Conservation (phyloP, 192 early-diverging fungal genomes). For the Entomortierella parvispora region DNA sequence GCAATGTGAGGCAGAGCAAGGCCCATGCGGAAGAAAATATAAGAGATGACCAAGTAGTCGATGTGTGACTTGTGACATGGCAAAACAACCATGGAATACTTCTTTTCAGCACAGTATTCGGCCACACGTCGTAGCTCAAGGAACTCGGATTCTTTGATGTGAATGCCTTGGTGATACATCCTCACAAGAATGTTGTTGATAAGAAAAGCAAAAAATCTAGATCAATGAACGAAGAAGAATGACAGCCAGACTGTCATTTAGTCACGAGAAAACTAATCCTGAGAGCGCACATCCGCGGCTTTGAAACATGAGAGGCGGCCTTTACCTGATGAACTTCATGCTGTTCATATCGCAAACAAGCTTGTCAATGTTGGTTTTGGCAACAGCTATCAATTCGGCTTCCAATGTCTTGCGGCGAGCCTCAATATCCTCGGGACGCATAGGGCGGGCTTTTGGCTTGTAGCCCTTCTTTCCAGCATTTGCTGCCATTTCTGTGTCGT, state of each 20-base stretch:
- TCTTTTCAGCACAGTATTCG: constrained; percentile 64
- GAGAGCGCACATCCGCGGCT: neutral
- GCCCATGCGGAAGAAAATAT: constrained; percentile 84
- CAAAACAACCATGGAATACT: constrained; percentile 79
- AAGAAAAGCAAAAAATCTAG: constrained; percentile 74
- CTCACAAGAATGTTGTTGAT: constrained; percentile 78
- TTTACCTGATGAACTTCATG: constrained; percentile 69
- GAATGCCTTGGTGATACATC: constrained; percentile 89
- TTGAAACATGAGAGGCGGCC: neutral
- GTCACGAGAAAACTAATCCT: neutral
- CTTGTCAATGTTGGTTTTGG: constrained; percentile 64
- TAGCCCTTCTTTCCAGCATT: constrained; percentile 51
- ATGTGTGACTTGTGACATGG: constrained; percentile 91
- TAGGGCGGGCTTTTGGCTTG: constrained; percentile 44
- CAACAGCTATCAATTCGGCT: constrained; percentile 62
- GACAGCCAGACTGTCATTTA: too few species aligned
- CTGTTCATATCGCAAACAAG: constrained; percentile 73
- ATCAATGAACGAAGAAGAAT: constrained; percentile 2
- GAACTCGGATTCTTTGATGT: constrained; percentile 83
- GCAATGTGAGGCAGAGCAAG: constrained; percentile 83
- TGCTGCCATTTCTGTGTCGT: constrained; percentile 52
- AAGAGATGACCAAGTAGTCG: constrained; percentile 85
- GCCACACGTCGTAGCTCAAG: constrained; percentile 69
- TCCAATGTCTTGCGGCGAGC: constrained; percentile 49
- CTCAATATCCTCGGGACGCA: constrained; percentile 42